Evolutionary conservation across 1,139 yeast genomes (phyloP), one percentile per base, ranked within the genome.

Genomic region (Debaryomyces nepalensis): DNA sequence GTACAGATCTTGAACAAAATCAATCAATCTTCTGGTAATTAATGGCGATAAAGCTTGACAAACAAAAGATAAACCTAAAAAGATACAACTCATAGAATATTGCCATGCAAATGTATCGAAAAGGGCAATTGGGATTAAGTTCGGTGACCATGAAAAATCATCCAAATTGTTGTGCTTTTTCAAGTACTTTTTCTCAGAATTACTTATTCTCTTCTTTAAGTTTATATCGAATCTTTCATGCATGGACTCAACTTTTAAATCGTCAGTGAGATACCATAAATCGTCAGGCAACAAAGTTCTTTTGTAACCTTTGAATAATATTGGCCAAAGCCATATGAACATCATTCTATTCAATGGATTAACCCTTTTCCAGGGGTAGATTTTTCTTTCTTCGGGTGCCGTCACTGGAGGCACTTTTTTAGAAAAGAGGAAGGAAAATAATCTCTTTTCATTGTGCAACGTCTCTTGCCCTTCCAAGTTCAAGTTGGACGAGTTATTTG

Each of bases 321-420:
- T 58, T 8, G 77, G 77, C 59, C 63, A 60, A 42, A 73, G 55
- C 78, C 79, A 73, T 58, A 59, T 60, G 47, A 73, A 73, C 3
- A 70, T 55, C 23, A 66, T 51, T 46, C 67, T 59, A 35, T 51
- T 55, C 15, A 68, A 27, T 4, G 49, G 36, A 42, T 62, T 64
- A 9, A 61, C 51, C 6, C 35, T 43, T 32, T 60, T 59, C 73
- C 75, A 70, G 4, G 75, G 77, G 48, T 70, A 73, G 1, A 55
- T 51, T 26, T 52, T 52, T 31, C 78, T 54, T 40, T 73, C 77
- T 20, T 68, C 73, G n/a, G 61, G 66, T 3, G 51, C 26, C 4
- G 65, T 63, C 6, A 72, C 48, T 2, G 68, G 66, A 2, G 76
- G 75, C 1, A 70, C 71, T 26, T 52, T 50, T 37, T 57, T 67